Percentiles rank a stretch among this genome's conserved stretches.
Evolutionary conservation across 1,139 yeast species (phyloP).

Genomic region (Petasospora fabianii): DNA sequence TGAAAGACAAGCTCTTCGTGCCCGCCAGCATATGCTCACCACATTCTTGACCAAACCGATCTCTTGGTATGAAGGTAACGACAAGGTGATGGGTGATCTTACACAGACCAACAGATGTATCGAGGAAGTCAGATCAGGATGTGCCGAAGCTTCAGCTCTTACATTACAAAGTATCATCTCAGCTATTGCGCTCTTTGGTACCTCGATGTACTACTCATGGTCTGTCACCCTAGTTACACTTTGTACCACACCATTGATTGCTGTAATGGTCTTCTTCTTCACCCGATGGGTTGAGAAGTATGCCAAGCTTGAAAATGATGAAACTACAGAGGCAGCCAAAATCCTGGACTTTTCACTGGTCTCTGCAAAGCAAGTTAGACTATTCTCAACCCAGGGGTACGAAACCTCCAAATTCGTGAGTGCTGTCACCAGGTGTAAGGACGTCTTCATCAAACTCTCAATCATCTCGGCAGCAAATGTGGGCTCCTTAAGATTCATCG

Average conservation of each 20-base stretch:
- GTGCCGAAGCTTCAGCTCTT: slow-evolving; percentile 64
- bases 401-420: slow-evolving; percentile 48
- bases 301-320: slow-evolving; percentile 55
- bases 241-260: slow-evolving; percentile 68
- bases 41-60: slow-evolving; percentile 38
- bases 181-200: slow-evolving; percentile 51
- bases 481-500: slow-evolving; percentile 52
- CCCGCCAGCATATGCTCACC: slow-evolving; percentile 43
- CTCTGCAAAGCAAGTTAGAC: slow-evolving; percentile 56
- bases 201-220: slow-evolving; percentile 82
- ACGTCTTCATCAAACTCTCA: slow-evolving; percentile 44
- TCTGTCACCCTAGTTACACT: slow-evolving; percentile 71
- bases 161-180: slow-evolving; percentile 50
- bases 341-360: slow-evolving; percentile 67
- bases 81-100: slow-evolving; percentile 56
- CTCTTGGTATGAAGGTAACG: slow-evolving; percentile 58
- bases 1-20: slow-evolving; percentile 61
- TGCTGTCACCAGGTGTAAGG: slow-evolving; percentile 42
- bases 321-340: slow-evolving; percentile 55
- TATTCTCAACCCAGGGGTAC: slow-evolving; percentile 51
- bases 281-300: slow-evolving; percentile 48
- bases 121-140: slow-evolving; percentile 71
- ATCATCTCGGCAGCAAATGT: slow-evolving; percentile 53
- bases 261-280: slow-evolving; percentile 44
- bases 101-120: slow-evolving; percentile 69